Percentiles rank a stretch among this genome's conserved stretches.
phyloP scores from a whole-genome alignment of 2,329 filamentous ascomycete species.

The Zarea fungicola region DNA sequence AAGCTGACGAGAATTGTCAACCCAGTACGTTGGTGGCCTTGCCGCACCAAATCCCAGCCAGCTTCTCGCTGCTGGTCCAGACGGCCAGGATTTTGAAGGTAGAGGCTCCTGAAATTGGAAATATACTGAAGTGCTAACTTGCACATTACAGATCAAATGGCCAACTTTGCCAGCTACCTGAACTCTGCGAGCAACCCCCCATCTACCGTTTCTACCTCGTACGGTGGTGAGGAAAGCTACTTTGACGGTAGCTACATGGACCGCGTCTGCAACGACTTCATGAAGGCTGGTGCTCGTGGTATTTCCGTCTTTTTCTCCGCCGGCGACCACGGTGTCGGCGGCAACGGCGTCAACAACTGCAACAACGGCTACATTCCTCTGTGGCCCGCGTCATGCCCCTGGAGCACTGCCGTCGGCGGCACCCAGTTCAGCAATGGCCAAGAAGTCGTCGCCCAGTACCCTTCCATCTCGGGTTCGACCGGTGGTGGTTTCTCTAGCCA shows the following conservation, averaged over 20 bases:
- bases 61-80: conserved; percentile 6
- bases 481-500: conserved; percentile 6
- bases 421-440: conserved; percentile 24
- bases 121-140: too few species aligned
- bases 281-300: conserved; percentile 49
- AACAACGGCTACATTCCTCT: conserved; percentile 29
- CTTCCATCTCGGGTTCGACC: background rate
- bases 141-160: conserved; percentile 7
- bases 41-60: conserved; percentile 13
- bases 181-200: conserved; percentile 11
- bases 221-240: conserved; percentile 46
- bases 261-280: conserved; percentile 50
- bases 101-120: too few species aligned
- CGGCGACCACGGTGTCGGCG: conserved; percentile 20
- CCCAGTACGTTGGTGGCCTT: conserved; percentile 12
- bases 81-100: conserved; percentile 1
- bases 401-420: conserved; percentile 47
- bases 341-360: conserved; percentile 15
- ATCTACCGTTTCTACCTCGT: conserved; percentile 46
- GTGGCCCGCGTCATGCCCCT: conserved; percentile 36
- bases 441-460: conserved; percentile 4
- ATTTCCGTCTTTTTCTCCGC: conserved; percentile 43
- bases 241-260: conserved; percentile 18
- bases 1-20: too few species aligned
- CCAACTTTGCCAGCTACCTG: conserved; percentile 8